Percentiles rank a stretch among this genome's conserved stretches.
Conservation (phyloP, 768 basidiomycete species). For the Cyathus striatus region DNA sequence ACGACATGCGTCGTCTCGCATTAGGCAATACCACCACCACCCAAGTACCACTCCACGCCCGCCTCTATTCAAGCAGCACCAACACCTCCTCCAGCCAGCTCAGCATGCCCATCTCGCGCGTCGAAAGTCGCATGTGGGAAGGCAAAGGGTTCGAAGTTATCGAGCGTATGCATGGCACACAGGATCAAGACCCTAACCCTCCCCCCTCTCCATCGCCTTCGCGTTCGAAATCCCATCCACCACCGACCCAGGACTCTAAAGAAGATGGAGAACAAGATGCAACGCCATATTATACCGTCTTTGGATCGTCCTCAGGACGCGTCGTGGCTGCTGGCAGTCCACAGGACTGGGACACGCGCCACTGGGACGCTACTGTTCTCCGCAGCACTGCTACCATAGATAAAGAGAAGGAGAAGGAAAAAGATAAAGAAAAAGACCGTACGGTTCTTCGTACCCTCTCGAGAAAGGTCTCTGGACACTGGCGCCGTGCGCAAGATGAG, state of each 20-base stretch:
- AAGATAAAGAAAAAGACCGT: constrained; percentile 4
- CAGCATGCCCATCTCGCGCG: neutral
- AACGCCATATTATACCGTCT: constrained; percentile 53
- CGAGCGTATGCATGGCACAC: neutral
- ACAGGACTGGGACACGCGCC: constrained; percentile 27
- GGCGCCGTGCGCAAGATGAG: constrained; percentile 16
- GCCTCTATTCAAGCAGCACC: neutral
- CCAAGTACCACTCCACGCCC: neutral
- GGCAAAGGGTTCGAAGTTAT: neutral
- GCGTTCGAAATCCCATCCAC: constrained; percentile 14
- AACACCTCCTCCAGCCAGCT: neutral
- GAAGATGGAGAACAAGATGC: constrained; percentile 10
- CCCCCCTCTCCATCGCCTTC: constrained; percentile 6
- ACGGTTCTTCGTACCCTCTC: constrained; percentile 19
- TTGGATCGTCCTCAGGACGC: constrained; percentile 41
- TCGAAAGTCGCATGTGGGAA: neutral
- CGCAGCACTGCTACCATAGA: neutral
- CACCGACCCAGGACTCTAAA: neutral
- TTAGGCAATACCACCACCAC: neutral
- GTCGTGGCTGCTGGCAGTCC: constrained; percentile 39
- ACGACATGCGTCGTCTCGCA: neutral
- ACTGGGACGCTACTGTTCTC: constrained; percentile 3
- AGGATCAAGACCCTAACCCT: neutral
- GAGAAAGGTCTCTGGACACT: constrained; percentile 30
- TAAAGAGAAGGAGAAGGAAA: constrained; percentile 5